Evolutionary conservation across 1,139 yeast species (phyloP), one percentile per base, ranked within the genome.

Genomic region (Sugiyamaella novakii): DNA sequence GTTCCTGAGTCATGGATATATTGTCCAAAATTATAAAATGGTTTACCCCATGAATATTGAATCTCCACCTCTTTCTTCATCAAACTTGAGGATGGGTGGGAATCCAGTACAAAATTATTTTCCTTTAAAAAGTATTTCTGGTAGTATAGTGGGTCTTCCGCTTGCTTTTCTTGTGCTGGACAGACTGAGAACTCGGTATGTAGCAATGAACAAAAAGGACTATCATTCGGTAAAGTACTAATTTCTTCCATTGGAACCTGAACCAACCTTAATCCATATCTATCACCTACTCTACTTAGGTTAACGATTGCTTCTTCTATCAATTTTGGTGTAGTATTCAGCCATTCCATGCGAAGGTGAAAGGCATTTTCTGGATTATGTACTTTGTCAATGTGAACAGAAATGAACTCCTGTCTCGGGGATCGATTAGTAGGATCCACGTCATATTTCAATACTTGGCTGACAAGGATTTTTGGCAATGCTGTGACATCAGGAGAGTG

Each of bases 331-430:
- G 98, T 88, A 0, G 96, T 83, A 53, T 87, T 87, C 31, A 92
- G 71, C 98, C 99, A 94, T 66, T 92, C 97, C 24, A 92, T 69
- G 47, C 96, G 74, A 30, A 94, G 77, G 61, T 91, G 98, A 70
- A 83, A 94, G 62, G 98, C 91, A 62, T 91, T 95, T 54, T 88
- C 95, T 0, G 98, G 97, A 63, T 91, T 92, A 63, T 89, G 98
- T 2, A 89, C 92, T 48, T 83, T 77, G 64, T 94, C 98, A 61
- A 87, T 87, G 67, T 92, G 98, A 2, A 92, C 89, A 2, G 83
- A 81, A 33, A 91, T 73, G 10, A 82, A 68, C 60, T 94, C 98
- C 0, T 87, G 85, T 50, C 91, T 79, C 63, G 81, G 81, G 0
- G 96, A 88, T 53, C 81, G 77, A 3, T 74, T 73, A 31, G 75